Conservation (phyloP, 1,139 yeast genomes). For the Blastobotrys illinoisensis region DNA sequence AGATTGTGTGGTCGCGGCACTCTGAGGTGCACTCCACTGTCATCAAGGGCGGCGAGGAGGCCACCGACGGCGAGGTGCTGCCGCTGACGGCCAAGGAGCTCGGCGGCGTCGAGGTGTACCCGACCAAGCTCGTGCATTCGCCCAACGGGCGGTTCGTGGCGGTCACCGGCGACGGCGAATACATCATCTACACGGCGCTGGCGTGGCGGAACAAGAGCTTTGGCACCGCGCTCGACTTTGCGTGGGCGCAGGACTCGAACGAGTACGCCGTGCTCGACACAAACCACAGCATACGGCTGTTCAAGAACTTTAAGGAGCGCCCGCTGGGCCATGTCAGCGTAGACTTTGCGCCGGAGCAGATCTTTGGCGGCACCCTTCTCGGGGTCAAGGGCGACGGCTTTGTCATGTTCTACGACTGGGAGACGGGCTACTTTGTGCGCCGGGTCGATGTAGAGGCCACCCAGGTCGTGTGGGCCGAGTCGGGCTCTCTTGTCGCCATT, state of each 20-base stretch:
- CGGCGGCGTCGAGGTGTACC: slow-evolving; percentile 89
- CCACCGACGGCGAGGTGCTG: slow-evolving; percentile 68
- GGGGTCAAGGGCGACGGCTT: slow-evolving; percentile 71
- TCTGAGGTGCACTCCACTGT: slow-evolving; percentile 84
- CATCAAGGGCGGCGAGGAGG: slow-evolving; percentile 56
- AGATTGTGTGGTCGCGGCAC: slow-evolving; percentile 84
- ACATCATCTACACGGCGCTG: slow-evolving; percentile 89
- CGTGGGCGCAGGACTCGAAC: slow-evolving; percentile 90
- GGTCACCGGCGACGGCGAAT: slow-evolving; percentile 97
- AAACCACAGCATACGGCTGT: slow-evolving; percentile 58
- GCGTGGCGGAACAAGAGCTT: slow-evolving; percentile 97
- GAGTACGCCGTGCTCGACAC: slow-evolving; percentile 79
- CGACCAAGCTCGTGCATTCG: slow-evolving; percentile 80
- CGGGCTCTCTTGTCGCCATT: slow-evolving; percentile 82
- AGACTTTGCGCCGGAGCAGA: slow-evolving; percentile 68
- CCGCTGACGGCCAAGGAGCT: slow-evolving; percentile 78
- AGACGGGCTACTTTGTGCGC: slow-evolving; percentile 72
- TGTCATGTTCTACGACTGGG: slow-evolving; percentile 92
- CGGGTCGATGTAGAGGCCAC: slow-evolving; percentile 65
- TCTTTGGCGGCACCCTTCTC: slow-evolving; percentile 80
- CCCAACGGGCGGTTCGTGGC: slow-evolving; percentile 98
- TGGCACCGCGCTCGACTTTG: slow-evolving; percentile 87
- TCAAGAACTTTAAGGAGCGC: slow-evolving; percentile 79
- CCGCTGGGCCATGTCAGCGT: slow-evolving; percentile 51
- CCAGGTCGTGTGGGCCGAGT: slow-evolving; percentile 88